A percentile compares a stretch with the other conserved stretches of the same genome.
Conservation (phyloP, 2,329 filamentous ascomycete species). For the Mollisia scopiformis region DNA sequence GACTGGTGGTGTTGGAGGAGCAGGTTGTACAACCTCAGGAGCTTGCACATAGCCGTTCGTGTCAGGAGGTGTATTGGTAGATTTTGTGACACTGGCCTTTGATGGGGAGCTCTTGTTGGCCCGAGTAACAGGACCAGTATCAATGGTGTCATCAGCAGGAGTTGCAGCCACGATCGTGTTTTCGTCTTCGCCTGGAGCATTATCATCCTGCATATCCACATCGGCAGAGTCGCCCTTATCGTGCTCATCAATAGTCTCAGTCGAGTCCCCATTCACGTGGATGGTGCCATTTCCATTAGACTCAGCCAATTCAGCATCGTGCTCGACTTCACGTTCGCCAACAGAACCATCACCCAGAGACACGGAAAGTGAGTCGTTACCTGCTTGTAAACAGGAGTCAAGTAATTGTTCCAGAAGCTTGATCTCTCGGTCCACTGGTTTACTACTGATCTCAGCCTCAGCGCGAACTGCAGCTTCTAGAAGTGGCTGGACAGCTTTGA, state of each 20-base stretch:
- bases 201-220: conserved; percentile 40
- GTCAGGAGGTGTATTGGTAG: conserved; percentile 48
- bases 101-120: not conserved
- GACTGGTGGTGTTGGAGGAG: conserved; percentile 68
- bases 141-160: conserved; percentile 15
- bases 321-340: conserved; percentile 43
- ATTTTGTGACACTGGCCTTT: conserved; percentile 22
- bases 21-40: conserved; percentile 21
- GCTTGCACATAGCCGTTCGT: conserved; percentile 47
- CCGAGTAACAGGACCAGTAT: conserved; percentile 29
- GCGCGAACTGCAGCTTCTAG: conserved; percentile 77
- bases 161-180: conserved; percentile 12
- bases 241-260: conserved; percentile 1
- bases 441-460: conserved; percentile 79
- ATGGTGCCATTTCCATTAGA: conserved; percentile 20
- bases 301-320: conserved; percentile 25
- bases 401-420: conserved; percentile 76
- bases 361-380: conserved; percentile 43
- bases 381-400: conserved; percentile 63
- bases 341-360: conserved; percentile 44
- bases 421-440: conserved; percentile 69
- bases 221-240: conserved; percentile 37
- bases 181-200: conserved; percentile 30
- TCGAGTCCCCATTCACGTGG: conserved; percentile 9
- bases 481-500: conserved; percentile 78